Percentiles rank a stretch among this genome's conserved stretches.
Evolutionary conservation across 768 basidiomycete species (phyloP).

Genomic region (Agrocybe praecox): DNA sequence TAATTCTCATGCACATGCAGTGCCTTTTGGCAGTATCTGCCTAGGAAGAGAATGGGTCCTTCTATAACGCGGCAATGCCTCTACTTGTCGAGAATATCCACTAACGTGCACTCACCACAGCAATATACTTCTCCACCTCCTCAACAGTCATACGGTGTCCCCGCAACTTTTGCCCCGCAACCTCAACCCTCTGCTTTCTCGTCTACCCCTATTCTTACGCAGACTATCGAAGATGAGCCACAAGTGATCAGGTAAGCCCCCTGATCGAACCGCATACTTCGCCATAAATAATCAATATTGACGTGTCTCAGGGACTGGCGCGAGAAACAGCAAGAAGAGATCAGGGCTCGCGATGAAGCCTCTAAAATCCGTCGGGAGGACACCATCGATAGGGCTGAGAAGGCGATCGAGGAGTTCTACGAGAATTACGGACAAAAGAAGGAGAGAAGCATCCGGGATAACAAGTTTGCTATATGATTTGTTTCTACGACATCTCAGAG

Average conservation of each 20-base stretch:
- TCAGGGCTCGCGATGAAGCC: slow-evolving; percentile 79
- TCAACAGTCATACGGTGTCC: slow-evolving; percentile 39
- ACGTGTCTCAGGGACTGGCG: slow-evolving; percentile 72
- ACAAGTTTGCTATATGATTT: slow-evolving; percentile 65
- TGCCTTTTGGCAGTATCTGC: background rate
- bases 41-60: background rate
- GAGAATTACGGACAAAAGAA: slow-evolving; percentile 87
- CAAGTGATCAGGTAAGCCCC: slow-evolving; percentile 78
- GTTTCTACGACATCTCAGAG: background rate
- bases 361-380: slow-evolving; percentile 80
- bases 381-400: slow-evolving; percentile 81
- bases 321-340: slow-evolving; percentile 82
- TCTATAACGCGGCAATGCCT: background rate
- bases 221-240: slow-evolving; percentile 78
- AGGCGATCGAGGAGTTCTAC: slow-evolving; percentile 88
- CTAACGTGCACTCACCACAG: slow-evolving; percentile 19
- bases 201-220: slow-evolving; percentile 73
- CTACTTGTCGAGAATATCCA: background rate
- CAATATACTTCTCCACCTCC: slow-evolving; percentile 37
- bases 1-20: background rate
- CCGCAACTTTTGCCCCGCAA: slow-evolving; percentile 70
- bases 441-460: slow-evolving; percentile 88
- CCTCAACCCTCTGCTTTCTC: slow-evolving; percentile 74
- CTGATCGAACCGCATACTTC: background rate
- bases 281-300: background rate